Evolutionary conservation across 202 grass and related monocot species (phyloP), one percentile per base, ranked within the genome.

Genomic region (Saccharum hybrid): DNA sequence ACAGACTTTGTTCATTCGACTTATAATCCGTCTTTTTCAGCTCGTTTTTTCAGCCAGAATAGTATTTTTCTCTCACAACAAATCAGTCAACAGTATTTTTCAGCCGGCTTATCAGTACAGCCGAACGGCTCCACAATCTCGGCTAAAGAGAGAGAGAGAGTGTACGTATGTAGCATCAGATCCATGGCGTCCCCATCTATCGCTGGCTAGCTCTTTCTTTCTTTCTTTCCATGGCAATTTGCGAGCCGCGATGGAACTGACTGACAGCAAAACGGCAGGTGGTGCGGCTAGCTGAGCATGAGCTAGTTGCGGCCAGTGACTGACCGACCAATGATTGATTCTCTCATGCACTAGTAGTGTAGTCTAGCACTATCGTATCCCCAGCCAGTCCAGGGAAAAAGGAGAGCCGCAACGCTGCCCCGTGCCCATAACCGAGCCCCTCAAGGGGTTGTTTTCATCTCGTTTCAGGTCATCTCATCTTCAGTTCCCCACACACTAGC

Each of bases 271-370:
- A 80, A 43, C 14, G 34, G 22, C 43, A 63, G 49, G 48, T 51
- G 48, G 28, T 28, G 28, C 49, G 7, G 7, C 7, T 8, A 52
- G 49, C 49, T 16, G 15, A 52, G 49, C 49, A 1, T 42, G 8
- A 42, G 40, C 46, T 18, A 52, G 61, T 11, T 45, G 26, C 9
- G 28, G 28, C 46, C 38, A 48, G 33, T 39, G 74, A 75, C 61
- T 52, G 83, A 66, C 46, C n/a, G 60, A 71, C 22, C 28, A 26
- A 72, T 59, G 71, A 34, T 34, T 73, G 71, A 78, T 90, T 86
- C 83, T 83, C 71, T 72, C 74, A 42, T 90, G 74, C 74, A 83
- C 75, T 88, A 78, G 86, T 18, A 54, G 51, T 54, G 86, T 18
- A 54, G 51, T 54, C 51, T 54, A 57, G 18, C 52, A 57, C 52